These are phyloP conservation scores for Triticum timopheevii DNA, from an alignment of 176 grass and related monocot genomes.

Conservation along the genomic window DNA sequence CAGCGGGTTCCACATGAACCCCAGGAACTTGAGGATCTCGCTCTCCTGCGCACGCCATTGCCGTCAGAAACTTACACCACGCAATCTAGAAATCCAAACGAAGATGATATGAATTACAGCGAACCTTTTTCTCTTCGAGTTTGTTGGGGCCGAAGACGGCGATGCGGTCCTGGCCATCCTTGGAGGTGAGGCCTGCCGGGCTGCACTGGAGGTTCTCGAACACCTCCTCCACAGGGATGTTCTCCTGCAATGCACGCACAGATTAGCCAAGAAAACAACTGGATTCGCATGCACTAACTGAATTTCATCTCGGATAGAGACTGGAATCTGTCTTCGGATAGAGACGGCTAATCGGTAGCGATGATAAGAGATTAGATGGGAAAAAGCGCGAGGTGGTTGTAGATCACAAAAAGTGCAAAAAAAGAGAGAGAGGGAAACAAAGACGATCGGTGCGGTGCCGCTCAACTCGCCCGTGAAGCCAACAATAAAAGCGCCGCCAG, in stretches of 20 bases:
- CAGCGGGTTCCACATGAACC: slow-evolving; percentile 98
- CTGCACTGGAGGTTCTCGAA: slow-evolving; percentile 75
- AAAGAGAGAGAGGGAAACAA: not conserved
- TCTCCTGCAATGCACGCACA: slow-evolving; percentile 49
- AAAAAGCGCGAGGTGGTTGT: slow-evolving; percentile 11
- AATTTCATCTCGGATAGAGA: not conserved
- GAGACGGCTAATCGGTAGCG: not conserved
- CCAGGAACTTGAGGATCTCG: slow-evolving; percentile 79
- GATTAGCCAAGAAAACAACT: not conserved
- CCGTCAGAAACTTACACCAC: not conserved
- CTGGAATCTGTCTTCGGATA: not conserved
- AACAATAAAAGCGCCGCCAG: not conserved
- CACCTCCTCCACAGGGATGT: slow-evolving; percentile 88
- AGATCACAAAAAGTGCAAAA: slow-evolving; percentile 17
- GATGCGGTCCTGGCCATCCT: slow-evolving; percentile 56
- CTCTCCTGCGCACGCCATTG: slow-evolving; percentile 55
- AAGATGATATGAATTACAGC: not conserved
- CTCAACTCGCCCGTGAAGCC: slow-evolving; percentile 21
- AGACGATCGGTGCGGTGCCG: not conserved
- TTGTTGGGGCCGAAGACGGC: slow-evolving; percentile 90
- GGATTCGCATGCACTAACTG: not conserved
- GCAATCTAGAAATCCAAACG: not conserved
- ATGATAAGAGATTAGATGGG: not conserved
- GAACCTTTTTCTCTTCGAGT: slow-evolving; percentile 92
- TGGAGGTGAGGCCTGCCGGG: slow-evolving; percentile 48